These are phyloP conservation scores for Chamaenerion angustifolium DNA, from an alignment of 345 rosid genomes.

Conservation along the genomic window DNA sequence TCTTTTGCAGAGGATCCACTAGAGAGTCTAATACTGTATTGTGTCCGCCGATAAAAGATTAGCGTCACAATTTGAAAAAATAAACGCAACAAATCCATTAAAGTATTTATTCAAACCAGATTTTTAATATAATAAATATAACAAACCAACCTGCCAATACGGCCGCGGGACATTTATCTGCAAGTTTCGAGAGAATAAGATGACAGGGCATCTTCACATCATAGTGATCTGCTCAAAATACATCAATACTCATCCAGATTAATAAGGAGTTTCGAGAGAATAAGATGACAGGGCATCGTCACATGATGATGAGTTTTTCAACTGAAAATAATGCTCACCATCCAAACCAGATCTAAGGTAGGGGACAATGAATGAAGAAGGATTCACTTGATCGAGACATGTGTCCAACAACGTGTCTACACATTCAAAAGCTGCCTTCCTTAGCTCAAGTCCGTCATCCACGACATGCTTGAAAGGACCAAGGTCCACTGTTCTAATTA, in stretches of 20 bases:
- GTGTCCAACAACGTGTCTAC: constrained; percentile 75
- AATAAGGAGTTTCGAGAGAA: too few species aligned
- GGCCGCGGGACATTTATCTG: constrained; percentile 88
- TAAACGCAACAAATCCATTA: too few species aligned
- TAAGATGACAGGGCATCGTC: too few species aligned
- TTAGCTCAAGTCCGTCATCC: constrained; percentile 94
- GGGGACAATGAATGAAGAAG: constrained; percentile 92
- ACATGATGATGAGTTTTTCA: too few species aligned
- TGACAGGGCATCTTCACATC: constrained; percentile 99
- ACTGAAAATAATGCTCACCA: constrained; percentile 24
- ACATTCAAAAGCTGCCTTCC: constrained; percentile 98
- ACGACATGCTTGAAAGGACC: constrained; percentile 99
- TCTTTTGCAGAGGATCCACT: constrained; percentile 91
- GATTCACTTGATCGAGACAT: constrained; percentile 96
- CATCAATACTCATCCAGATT: neutral
- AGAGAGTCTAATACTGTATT: constrained; percentile 80
- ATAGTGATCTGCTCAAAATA: constrained; percentile 59
- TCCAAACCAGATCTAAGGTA: constrained; percentile 87
- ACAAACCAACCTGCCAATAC: constrained; percentile 66
- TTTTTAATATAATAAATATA: neutral
- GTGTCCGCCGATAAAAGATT: neutral
- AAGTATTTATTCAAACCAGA: too few species aligned
- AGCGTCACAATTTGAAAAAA: too few species aligned
- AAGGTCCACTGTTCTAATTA: constrained; percentile 90
- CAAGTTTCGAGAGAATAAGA: constrained; percentile 82